These are phyloP conservation scores for Pichia cactophila DNA, from an alignment of 1,139 yeast species.

Conservation along the genomic window DNA sequence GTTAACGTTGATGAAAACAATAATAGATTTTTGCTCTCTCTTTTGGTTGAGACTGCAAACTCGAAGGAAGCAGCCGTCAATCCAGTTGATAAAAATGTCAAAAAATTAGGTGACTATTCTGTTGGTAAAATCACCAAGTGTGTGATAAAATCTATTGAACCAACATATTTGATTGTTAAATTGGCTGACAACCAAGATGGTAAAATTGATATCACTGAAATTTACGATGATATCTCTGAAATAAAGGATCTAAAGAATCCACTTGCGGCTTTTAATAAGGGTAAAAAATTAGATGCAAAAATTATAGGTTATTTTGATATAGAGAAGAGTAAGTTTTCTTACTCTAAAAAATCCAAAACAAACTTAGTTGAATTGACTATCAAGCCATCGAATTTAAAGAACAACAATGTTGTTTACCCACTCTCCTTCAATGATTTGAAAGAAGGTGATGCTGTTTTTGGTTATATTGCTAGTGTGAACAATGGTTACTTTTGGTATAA, in stretches of 20 bases:
- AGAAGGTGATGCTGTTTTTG: conserved; percentile 38
- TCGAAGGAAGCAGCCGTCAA: conserved; percentile 34
- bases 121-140: conserved; percentile 62
- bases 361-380: conserved; percentile 62
- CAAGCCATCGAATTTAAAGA: conserved; percentile 34
- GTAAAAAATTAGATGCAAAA: conserved; percentile 52
- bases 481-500: conserved; percentile 56
- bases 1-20: conserved; percentile 60
- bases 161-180: conserved; percentile 64
- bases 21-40: conserved; percentile 59
- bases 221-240: conserved; percentile 48
- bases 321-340: conserved; percentile 59
- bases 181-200: conserved; percentile 78
- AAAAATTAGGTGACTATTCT: conserved; percentile 41
- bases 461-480: conserved; percentile 42
- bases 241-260: conserved; percentile 57
- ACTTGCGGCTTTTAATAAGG: conserved; percentile 50
- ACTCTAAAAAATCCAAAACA: conserved; percentile 56
- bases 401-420: conserved; percentile 26
- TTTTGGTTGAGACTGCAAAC: conserved; percentile 32
- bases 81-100: conserved; percentile 53
- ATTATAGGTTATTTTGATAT: conserved; percentile 76
- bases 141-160: conserved; percentile 50
- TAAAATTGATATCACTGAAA: conserved; percentile 68
- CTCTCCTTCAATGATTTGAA: conserved; percentile 35